Base-by-base conservation (phyloP, 2,329 filamentous ascomycete genomes). In the Hymenoscyphus repandus region DNA sequence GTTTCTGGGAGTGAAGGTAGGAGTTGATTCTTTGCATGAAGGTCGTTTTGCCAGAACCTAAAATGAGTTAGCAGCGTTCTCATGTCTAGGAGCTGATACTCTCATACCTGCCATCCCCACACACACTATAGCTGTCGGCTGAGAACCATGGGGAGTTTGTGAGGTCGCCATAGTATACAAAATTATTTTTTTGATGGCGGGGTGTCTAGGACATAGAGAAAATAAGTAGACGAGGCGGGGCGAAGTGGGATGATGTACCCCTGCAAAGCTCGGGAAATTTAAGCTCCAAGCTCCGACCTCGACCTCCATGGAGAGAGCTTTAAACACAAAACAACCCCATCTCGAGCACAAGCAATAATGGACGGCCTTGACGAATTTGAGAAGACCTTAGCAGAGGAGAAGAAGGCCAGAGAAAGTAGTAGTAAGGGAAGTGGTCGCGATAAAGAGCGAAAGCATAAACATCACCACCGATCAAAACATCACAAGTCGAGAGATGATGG, bases 1-100 rank as follows among this genome's bases (percentile, higher is more conserved):
- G 80, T 52, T 85, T 82, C 64, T 91, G 80, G 5, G 79, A 79
- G 67, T 97, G 92, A 3, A 99, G 83, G 67, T 99, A 80, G 1
- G 92, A 86, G 69, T 96, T 96, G 64, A 99, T 93, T 64, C 93
- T 84, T 68, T 97, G 92, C 92, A 99, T 97, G 67, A 99, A 99
- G 0, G 95, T 99, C n/a, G 93, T 99, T 76, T 99, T 99, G 64
- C 93, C 93, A 13, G 90, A 95, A 62, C 93, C 86, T 88, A 59
- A 43, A 45, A 44, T 12, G 11, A 34, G 41, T 57, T 49, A 45
- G 39, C 33, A 39, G 15, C 22, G 22, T 18, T 18, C 45, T 34
- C 31, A 32, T 13, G 37, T 6, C 15, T 44, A 18, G 39, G 12
- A 41, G 41, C 39, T 44, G 27, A 40, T 49, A 50, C 22, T 41